These are phyloP conservation scores for Venustampulla echinocandica DNA, from an alignment of 495 filamentous ascomycete genomes.

Conservation along the genomic window DNA sequence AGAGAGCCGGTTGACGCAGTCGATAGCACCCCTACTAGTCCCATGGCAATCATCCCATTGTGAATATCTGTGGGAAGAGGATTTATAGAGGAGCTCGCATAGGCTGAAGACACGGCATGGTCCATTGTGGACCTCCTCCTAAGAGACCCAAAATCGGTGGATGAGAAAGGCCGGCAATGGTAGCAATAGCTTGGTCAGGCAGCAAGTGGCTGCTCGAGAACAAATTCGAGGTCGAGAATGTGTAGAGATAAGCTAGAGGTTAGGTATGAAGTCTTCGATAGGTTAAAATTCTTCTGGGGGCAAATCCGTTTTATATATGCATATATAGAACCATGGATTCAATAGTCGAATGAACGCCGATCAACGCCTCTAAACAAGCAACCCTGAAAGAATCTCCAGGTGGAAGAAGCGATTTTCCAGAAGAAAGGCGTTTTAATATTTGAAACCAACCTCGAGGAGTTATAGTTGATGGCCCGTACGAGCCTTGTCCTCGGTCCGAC, in stretches of 20 bases:
- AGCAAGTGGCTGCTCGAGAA: too few species aligned
- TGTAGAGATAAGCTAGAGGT: too few species aligned
- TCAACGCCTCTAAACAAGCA: background rate
- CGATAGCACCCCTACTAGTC: slow-evolving; percentile 39
- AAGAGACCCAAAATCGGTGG: too few species aligned
- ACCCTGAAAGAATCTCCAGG: background rate
- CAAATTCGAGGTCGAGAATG: too few species aligned
- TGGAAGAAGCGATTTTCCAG: background rate
- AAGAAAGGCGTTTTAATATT: background rate
- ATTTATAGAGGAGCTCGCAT: slow-evolving; percentile 10
- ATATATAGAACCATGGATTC: too few species aligned
- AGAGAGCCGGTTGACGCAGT: slow-evolving; percentile 35
- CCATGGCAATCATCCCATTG: slow-evolving; percentile 33
- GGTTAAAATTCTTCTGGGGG: background rate
- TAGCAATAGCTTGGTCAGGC: too few species aligned
- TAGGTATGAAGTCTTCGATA: background rate
- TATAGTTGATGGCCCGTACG: background rate
- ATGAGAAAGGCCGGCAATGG: too few species aligned
- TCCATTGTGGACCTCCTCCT: too few species aligned
- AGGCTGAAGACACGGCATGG: too few species aligned
- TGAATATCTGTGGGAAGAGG: slow-evolving; percentile 7
- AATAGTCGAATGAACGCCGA: background rate
- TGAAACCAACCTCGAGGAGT: background rate
- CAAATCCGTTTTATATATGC: too few species aligned
- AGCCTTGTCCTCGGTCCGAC: background rate